Base-by-base conservation (phyloP, 176 grass and related monocot genomes). In the Elymus sibiricus region DNA sequence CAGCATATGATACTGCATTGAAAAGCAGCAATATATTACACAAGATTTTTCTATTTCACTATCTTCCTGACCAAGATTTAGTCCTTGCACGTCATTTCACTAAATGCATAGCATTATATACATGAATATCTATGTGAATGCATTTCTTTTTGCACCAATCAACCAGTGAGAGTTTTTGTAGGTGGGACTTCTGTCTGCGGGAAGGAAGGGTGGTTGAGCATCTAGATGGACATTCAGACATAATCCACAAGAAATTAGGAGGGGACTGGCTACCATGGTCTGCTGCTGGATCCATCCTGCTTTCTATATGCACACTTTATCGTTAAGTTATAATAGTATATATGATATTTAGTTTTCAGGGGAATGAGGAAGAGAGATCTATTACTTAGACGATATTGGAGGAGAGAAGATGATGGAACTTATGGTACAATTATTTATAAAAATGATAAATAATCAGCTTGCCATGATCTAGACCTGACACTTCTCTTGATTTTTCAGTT, bases 351-450 rank as follows among this genome's bases (percentile, higher is more conserved):
- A 89, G 66, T 87, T 90, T 92, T 90, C 88, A 99, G 97, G 97
- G 94, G 97, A 90, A 96, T 99, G 97, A 83, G 86, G 88, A 92
- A 91, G 81, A 96, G 97, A 87, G 97, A 99, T 89, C 87, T 99
- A 77, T 90, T 96, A 84, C 90, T 99, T 70, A 86, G 90, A 43
- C 88, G 97, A 55, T 99, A 96, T 70, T 99, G 97, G 97, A 94
- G 97, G 81, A 90, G 94, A 89, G 97, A 99, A 91, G 97, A 96
- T 84, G 97, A 96, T 88, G 97, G 97, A 90, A 91, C 92, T 88
- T 99, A 99, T 27, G 97, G 97, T 99, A 95, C 38, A 72, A 61
- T 87, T 81, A 42, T 85, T 74, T 77, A 56, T 47, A 76, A 24
- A 92, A 83, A 27, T 43, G 73, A 81, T 64, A 40, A 42, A 75